Conservation (phyloP, 257 asterid species). For the Linaria vulgaris region DNA sequence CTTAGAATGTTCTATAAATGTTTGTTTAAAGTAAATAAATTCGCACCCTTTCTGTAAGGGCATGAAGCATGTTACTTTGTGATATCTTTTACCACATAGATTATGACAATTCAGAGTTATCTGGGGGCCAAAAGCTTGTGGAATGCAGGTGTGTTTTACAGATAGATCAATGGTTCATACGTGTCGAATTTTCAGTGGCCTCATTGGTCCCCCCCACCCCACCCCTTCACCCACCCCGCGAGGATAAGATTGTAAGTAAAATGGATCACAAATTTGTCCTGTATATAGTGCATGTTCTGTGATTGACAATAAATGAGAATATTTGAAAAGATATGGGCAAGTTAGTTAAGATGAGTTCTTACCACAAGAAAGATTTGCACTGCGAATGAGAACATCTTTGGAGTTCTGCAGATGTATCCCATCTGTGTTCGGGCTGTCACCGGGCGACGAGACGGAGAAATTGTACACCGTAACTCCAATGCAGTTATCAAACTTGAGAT, state of each 20-base stretch:
- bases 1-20: neutral
- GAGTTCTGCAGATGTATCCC: conserved; percentile 94
- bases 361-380: conserved; percentile 75
- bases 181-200: conserved; percentile 32
- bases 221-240: neutral
- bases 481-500: conserved; percentile 81
- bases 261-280: conserved; percentile 31
- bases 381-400: conserved; percentile 69
- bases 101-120: conserved; percentile 25
- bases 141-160: conserved; percentile 24
- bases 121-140: conserved; percentile 16
- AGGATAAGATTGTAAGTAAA: conserved; percentile 36
- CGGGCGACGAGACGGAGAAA: conserved; percentile 68
- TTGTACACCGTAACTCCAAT: conserved; percentile 71
- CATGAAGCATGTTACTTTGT: conserved; percentile 15
- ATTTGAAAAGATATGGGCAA: neutral
- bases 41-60: neutral
- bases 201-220: conserved; percentile 14
- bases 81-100: conserved; percentile 15
- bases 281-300: neutral
- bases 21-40: neutral
- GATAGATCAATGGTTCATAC: conserved; percentile 28
- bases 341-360: conserved; percentile 16
- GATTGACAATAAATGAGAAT: neutral
- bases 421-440: conserved; percentile 90